A percentile compares a stretch with the other conserved stretches of the same genome.
phyloP scores from a whole-genome alignment of 164 flowering plant species.

The Kalanchoe fedtschenkoi region DNA sequence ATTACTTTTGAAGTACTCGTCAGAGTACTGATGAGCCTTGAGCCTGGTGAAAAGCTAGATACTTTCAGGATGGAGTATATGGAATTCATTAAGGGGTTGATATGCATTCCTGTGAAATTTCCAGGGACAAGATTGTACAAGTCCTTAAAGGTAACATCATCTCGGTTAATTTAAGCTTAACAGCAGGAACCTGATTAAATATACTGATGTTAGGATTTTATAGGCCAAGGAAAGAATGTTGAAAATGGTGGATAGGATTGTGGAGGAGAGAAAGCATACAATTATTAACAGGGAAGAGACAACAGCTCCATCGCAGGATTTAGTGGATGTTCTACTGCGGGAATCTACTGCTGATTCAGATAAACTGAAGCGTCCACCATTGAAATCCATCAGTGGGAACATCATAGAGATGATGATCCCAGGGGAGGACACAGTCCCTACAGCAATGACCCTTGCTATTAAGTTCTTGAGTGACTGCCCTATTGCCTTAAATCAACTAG shows the following conservation, averaged over 20 bases:
- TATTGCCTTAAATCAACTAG: conserved; percentile 38
- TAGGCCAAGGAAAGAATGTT: conserved; percentile 75
- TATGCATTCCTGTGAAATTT: conserved; percentile 73
- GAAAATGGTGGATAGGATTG: conserved; percentile 40
- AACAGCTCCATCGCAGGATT: conserved; percentile 27
- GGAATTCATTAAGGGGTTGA: conserved; percentile 72
- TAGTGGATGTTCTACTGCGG: conserved; percentile 48
- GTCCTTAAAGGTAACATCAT: conserved; percentile 57
- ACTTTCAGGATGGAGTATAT: conserved; percentile 54
- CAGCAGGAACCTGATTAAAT: not conserved
- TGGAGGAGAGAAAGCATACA: conserved; percentile 40
- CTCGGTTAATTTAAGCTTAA: not conserved
- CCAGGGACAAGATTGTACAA: conserved; percentile 76
- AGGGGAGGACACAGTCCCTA: conserved; percentile 87
- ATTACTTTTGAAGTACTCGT: conserved; percentile 70
- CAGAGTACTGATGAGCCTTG: conserved; percentile 59
- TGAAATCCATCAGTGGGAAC: conserved; percentile 54
- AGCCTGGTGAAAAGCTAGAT: conserved; percentile 63
- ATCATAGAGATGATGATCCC: conserved; percentile 97
- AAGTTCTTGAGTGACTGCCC: conserved; percentile 73
- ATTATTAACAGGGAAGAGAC: conserved; percentile 14
- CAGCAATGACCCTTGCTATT: conserved; percentile 75
- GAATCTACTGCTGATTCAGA: conserved; percentile 24
- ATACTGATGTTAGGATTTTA: not conserved
- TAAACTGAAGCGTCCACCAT: conserved; percentile 29